Base-by-base conservation (phyloP, 306 rosid species). In the Cucurbita moschata region DNA sequence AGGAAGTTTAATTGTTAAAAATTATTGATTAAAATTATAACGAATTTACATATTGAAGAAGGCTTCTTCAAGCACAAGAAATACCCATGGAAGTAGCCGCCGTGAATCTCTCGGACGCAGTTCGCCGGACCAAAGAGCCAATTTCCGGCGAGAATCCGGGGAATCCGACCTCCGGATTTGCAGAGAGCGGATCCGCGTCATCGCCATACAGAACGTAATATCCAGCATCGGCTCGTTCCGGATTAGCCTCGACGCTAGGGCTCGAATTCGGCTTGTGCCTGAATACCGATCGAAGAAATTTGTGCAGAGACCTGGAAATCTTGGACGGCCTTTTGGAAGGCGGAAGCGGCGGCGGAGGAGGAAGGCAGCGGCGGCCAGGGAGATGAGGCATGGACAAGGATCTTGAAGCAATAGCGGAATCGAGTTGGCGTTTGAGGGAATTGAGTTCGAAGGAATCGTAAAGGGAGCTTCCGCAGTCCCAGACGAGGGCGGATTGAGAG, bases 381-480 rank as follows among this genome's bases (percentile, higher is more conserved):
- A 90, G 68, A 56, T 71, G 92, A 35, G 98, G 85, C 96, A 93
- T 93, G 43, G 97, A 90, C 58, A 87, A 30, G 35, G 88, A 83
- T 75, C 88, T 83, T 0, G 84, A 83, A 19, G 89, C 72, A n/a
- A 93, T 88, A 15, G 90, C 96, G 0, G 92, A 90, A 74, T 93
- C 85, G 35, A 93, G 87, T 60, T 87, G 89, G 74, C 91, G 87
- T 23, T 86, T 82, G 77, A 93, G 86, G 16, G 92, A 90, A 78
- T 90, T 83, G 81, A 88, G 90, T 80, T 93, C 98, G 76, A 90
- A 88, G 4, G 97, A 90, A 77, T 90, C 98, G 58, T 93, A 93
- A 13, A 93, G 97, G 1, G 97, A 59, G 85, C 97, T 93, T 4
- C 92, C 98, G 78, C 98, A 90, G 63, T 93, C 98, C 98, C 98